phyloP scores from a whole-genome alignment of 495 filamentous ascomycete species.

The Talaromyces nanjingensis region DNA sequence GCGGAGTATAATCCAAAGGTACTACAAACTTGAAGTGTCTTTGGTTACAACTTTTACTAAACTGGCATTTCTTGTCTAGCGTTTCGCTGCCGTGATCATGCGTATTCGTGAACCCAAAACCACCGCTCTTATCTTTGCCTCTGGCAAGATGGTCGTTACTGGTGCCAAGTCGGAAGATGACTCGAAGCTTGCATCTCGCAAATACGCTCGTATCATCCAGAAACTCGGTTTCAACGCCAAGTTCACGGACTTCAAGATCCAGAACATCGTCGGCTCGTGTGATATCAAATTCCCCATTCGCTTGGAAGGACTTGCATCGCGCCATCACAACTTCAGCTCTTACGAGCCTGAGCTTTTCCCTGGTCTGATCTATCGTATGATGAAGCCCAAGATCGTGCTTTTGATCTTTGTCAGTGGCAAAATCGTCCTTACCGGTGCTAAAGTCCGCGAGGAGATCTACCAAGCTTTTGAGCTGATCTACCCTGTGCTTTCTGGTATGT shows the following conservation, averaged over 20 bases:
- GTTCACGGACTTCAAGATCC: slow-evolving; percentile 99
- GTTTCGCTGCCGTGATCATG: slow-evolving; percentile 99
- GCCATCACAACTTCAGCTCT: slow-evolving; percentile 98
- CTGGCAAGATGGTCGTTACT: slow-evolving; percentile 99
- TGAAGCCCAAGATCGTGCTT: slow-evolving; percentile 99
- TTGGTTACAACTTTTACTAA: slow-evolving; percentile 41
- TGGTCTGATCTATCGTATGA: slow-evolving; percentile 99
- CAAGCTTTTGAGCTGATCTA: slow-evolving; percentile 99
- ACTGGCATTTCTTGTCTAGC: slow-evolving; percentile 53
- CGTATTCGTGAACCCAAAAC: slow-evolving; percentile 99
- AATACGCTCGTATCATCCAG: slow-evolving; percentile 99
- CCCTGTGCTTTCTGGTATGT: slow-evolving; percentile 85
- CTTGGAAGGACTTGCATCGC: slow-evolving; percentile 86
- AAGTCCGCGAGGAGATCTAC: slow-evolving; percentile 98
- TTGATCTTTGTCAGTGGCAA: slow-evolving; percentile 98
- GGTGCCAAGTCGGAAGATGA: slow-evolving; percentile 98
- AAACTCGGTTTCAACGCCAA: slow-evolving; percentile 99
- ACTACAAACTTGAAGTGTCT: slow-evolving; percentile 41
- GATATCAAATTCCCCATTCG: slow-evolving; percentile 99
- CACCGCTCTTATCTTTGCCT: slow-evolving; percentile 94
- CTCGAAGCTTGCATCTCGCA: slow-evolving; percentile 91
- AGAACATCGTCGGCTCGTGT: slow-evolving; percentile 98
- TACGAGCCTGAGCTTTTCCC: slow-evolving; percentile 99
- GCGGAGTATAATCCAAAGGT: slow-evolving; percentile 98
- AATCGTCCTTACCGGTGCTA: slow-evolving; percentile 96